A percentile compares a stretch with the other conserved stretches of the same genome.
These are phyloP conservation scores for Penicillium sp. DNA, from an alignment of 2,329 filamentous ascomycete species.

Conservation along the genomic window DNA sequence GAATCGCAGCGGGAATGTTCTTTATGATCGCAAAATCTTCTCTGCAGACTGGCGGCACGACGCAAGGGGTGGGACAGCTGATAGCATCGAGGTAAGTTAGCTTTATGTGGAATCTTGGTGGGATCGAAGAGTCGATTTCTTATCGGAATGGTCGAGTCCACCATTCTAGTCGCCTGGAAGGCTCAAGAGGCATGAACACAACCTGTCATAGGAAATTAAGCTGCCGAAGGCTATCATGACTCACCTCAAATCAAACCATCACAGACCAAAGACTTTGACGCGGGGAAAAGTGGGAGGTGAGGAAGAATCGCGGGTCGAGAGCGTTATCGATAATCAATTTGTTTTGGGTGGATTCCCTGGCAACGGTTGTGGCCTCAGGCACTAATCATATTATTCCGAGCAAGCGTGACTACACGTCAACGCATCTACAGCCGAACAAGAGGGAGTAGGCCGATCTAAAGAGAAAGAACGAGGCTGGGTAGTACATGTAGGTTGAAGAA, in stretches of 20 bases:
- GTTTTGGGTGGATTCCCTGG: conserved; percentile 27
- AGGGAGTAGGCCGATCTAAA: no score
- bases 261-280: background rate
- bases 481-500: no score
- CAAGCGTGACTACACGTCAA: no score
- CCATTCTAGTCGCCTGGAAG: background rate
- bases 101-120: background rate
- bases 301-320: conserved; percentile 5
- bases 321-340: conserved; percentile 28
- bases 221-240: background rate
- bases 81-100: background rate
- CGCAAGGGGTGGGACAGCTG: background rate
- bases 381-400: background rate
- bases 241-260: conserved; percentile 4
- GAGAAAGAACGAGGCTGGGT: no score
- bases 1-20: background rate
- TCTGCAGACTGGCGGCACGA: background rate
- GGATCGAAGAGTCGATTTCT: background rate
- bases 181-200: background rate
- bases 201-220: background rate
- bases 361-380: conserved; percentile 18
- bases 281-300: conserved; percentile 4
- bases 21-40: background rate
- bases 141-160: background rate
- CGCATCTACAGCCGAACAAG: no score